Evolutionary conservation across 495 filamentous ascomycete genomes (phyloP).

Genomic region (Neurospora tetrasperma): DNA sequence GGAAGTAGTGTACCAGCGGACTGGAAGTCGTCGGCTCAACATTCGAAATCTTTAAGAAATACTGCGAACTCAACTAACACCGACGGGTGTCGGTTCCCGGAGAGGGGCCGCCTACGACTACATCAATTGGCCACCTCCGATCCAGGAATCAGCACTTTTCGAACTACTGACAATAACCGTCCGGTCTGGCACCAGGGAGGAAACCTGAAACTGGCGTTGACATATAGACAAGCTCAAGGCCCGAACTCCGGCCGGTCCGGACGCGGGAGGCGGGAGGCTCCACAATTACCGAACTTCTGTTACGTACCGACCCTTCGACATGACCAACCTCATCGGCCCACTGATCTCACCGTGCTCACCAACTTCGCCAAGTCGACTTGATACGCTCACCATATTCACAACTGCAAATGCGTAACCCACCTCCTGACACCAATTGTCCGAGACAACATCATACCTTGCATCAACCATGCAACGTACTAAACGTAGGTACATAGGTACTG

Average conservation of each 20-base stretch:
- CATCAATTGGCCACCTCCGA: background rate
- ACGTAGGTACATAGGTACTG: background rate
- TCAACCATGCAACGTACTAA: background rate
- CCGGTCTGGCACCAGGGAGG: background rate
- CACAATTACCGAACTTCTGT: background rate
- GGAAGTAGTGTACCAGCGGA: background rate
- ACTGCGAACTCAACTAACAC: background rate
- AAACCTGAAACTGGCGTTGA: background rate
- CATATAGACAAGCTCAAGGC: background rate
- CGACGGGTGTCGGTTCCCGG: background rate
- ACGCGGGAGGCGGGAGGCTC: background rate
- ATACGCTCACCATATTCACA: background rate
- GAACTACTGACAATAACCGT: background rate
- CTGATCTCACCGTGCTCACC: background rate
- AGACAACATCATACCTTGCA: too few species aligned
- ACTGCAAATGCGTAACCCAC: too few species aligned
- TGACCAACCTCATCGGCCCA: background rate
- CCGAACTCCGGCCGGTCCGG: background rate
- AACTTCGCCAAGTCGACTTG: too few species aligned
- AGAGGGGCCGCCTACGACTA: background rate
- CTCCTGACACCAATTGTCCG: too few species aligned
- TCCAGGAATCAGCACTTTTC: background rate
- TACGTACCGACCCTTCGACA: background rate
- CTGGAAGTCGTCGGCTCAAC: background rate
- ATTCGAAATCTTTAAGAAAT: background rate